Evolutionary conservation across 2,329 filamentous ascomycete species (phyloP).

Genomic region (Apiospora pterosperma): DNA sequence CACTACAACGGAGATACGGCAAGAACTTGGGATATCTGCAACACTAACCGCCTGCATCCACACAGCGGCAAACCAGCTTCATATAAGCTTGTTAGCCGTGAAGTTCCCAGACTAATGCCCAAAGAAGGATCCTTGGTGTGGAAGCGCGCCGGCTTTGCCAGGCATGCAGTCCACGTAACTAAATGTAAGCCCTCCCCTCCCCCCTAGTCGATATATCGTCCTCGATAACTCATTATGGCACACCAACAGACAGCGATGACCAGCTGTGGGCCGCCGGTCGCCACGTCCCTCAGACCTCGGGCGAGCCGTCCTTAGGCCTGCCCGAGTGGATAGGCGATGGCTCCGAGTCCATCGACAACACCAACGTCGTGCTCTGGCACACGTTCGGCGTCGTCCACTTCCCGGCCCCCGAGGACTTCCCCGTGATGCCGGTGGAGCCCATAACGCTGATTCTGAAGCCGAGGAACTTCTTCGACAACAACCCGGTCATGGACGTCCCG

Average conservation of each 20-base stretch:
- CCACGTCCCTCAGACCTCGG: conserved; percentile 84
- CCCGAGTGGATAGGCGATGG: conserved; percentile 76
- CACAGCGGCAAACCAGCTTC: conserved; percentile 80
- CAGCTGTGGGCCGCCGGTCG: conserved; percentile 83
- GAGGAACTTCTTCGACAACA: conserved; percentile 77
- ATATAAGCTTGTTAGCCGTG: conserved; percentile 88
- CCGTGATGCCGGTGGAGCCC: conserved; percentile 84
- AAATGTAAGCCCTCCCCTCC: conserved; percentile 61
- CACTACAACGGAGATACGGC: conserved; percentile 79
- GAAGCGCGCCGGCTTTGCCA: conserved; percentile 84
- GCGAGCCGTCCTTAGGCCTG: conserved; percentile 70
- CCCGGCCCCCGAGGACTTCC: conserved; percentile 86
- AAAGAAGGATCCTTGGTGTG: conserved; percentile 80
- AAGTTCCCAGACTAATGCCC: conserved; percentile 74
- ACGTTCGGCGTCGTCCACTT: conserved; percentile 91
- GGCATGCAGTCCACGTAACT: conserved; percentile 85
- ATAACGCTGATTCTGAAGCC: conserved; percentile 78
- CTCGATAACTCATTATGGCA: neutral
- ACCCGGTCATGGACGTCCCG: conserved; percentile 77
- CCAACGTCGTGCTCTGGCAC: conserved; percentile 88
- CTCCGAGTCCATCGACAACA: conserved; percentile 68
- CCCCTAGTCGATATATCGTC: neutral
- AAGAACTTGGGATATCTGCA: conserved; percentile 87
- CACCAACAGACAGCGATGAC: conserved; percentile 63
- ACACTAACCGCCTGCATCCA: conserved; percentile 79